Percentiles rank a stretch among this genome's conserved stretches.
Evolutionary conservation across 306 rosid species (phyloP).

Genomic region (Fragaria vesca): DNA sequence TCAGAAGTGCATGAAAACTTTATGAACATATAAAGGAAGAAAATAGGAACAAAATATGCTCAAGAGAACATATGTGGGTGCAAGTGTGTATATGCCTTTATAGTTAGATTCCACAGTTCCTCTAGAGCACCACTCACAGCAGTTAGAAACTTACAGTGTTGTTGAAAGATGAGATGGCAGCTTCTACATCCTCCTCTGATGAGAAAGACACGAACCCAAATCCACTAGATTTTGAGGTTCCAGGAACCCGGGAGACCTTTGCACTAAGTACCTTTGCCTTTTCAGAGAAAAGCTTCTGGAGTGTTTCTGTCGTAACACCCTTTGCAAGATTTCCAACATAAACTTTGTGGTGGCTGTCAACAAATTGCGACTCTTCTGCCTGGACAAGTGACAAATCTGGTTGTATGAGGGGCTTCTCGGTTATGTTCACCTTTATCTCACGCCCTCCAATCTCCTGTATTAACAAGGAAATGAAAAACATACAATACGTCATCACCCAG

Average conservation of each 20-base stretch:
- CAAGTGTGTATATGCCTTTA: background rate
- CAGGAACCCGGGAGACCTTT: constrained; percentile 89
- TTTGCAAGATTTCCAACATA: constrained; percentile 93
- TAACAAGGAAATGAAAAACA: constrained; percentile 25
- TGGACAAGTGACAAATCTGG: constrained; percentile 44
- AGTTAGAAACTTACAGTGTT: constrained; percentile 62
- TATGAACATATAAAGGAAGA: constrained; percentile 25
- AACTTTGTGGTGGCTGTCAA: constrained; percentile 89
- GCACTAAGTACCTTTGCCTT: constrained; percentile 80
- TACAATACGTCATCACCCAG: background rate
- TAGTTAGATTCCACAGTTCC: constrained; percentile 12
- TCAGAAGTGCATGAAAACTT: constrained; percentile 1
- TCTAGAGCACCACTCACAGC: constrained; percentile 12
- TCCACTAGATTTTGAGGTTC: constrained; percentile 85
- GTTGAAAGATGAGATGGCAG: constrained; percentile 78
- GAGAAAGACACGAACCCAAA: constrained; percentile 86
- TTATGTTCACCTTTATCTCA: constrained; percentile 73
- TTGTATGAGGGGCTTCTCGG: constrained; percentile 67
- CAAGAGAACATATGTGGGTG: background rate
- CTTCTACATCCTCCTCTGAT: constrained; percentile 83
- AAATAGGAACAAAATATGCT: background rate
- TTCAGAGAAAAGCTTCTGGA: constrained; percentile 63
- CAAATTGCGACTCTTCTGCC: constrained; percentile 66
- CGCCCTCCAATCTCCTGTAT: constrained; percentile 84
- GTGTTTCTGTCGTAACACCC: constrained; percentile 65